A percentile compares a stretch with the other conserved stretches of the same genome.
phyloP scores from a whole-genome alignment of 768 basidiomycete species.

The Tephrocybe sp. region DNA sequence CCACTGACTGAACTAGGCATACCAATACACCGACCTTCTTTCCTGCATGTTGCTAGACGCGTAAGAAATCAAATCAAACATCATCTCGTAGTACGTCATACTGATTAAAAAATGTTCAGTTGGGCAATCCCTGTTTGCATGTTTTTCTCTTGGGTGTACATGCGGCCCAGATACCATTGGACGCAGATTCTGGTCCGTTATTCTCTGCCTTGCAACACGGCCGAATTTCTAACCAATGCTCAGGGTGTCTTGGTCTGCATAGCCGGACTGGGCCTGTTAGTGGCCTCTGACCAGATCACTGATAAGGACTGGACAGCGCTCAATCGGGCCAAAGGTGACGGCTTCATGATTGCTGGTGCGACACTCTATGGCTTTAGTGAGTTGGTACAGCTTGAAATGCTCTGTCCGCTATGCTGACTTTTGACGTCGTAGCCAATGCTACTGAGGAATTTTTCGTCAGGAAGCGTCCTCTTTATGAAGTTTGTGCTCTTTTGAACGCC shows the following conservation, averaged over 20 bases:
- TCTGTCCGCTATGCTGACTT: neutral
- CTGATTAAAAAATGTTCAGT: constrained; percentile 29
- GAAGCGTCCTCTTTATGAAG: constrained; percentile 76
- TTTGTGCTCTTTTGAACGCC: constrained; percentile 14
- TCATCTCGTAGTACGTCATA: too few species aligned
- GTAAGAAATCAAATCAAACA: too few species aligned
- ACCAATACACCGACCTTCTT: constrained; percentile 81
- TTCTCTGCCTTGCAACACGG: neutral
- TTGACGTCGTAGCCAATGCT: constrained; percentile 60
- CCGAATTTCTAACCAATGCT: neutral
- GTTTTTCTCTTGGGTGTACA: constrained; percentile 80
- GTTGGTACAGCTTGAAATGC: constrained; percentile 23
- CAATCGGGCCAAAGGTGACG: constrained; percentile 73
- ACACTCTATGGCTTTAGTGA: constrained; percentile 84
- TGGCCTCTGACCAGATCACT: constrained; percentile 74
- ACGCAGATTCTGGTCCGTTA: constrained; percentile 68
- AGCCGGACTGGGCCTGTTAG: constrained; percentile 75
- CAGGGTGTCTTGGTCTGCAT: constrained; percentile 75
- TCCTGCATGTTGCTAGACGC: constrained; percentile 94
- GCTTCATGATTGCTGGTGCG: constrained; percentile 83
- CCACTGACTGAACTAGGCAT: constrained; percentile 45
- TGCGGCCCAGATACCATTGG: constrained; percentile 79
- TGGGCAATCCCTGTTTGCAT: constrained; percentile 91
- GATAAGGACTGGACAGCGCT: constrained; percentile 70
- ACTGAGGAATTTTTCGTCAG: constrained; percentile 88